These are phyloP conservation scores for Monilinia vaccinii-corymbosi DNA, from an alignment of 2,329 filamentous ascomycete species.

Conservation along the genomic window DNA sequence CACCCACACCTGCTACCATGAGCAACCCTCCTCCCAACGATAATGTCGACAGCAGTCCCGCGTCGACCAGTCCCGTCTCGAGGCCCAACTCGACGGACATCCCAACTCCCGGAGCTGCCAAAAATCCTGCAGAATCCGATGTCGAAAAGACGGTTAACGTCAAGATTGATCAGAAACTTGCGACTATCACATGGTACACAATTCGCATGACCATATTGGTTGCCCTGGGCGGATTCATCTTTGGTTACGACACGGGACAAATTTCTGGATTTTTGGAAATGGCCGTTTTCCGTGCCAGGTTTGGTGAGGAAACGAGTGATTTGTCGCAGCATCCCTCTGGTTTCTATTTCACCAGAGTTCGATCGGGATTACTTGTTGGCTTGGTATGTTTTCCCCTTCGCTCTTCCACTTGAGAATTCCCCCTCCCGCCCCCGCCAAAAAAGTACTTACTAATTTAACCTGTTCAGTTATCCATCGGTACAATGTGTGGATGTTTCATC, in stretches of 20 bases:
- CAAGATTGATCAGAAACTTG: too few relatives aligned
- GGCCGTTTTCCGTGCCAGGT: constrained; percentile 45
- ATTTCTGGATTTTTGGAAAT: constrained; percentile 53
- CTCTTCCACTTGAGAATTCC: too few relatives aligned
- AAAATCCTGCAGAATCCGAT: background rate
- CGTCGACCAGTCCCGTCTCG: too few relatives aligned
- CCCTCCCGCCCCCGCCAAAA: too few relatives aligned
- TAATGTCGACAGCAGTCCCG: too few relatives aligned
- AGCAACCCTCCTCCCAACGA: too few relatives aligned
- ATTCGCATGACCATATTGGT: constrained; percentile 15
- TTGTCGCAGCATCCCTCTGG: constrained; percentile 21
- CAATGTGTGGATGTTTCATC: constrained; percentile 69
- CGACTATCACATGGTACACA: background rate
- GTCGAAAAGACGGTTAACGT: background rate
- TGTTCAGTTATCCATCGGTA: constrained; percentile 56
- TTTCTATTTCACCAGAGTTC: constrained; percentile 44
- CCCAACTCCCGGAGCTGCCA: background rate
- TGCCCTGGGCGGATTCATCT: constrained; percentile 31
- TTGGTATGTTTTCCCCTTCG: constrained; percentile 28
- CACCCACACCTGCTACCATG: too few relatives aligned
- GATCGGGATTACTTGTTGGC: constrained; percentile 55
- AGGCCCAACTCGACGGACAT: too few relatives aligned
- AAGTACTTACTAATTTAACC: background rate
- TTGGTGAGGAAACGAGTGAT: constrained; percentile 34
- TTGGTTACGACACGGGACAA: constrained; percentile 30